phyloP scores from a whole-genome alignment of 345 rosid genomes.

The Lepidium aucheri region DNA sequence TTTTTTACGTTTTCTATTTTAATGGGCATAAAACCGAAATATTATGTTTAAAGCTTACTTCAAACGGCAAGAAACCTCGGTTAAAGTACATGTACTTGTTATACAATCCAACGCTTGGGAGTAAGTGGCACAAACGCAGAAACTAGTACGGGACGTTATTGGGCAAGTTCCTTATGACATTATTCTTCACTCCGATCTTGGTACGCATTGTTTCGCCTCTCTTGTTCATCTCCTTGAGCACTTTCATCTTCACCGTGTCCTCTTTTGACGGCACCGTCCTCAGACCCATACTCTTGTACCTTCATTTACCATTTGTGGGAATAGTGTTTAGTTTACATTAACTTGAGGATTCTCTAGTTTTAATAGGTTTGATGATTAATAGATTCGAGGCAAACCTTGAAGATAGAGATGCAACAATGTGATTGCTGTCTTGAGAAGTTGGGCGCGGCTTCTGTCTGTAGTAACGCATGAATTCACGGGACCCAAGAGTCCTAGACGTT shows the following conservation, averaged over 20 bases:
- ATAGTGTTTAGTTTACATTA: neutral
- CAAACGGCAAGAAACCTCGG: neutral
- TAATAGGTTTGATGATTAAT: neutral
- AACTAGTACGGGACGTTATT: slow-evolving; percentile 66
- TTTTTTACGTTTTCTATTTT: neutral
- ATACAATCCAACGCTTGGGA: neutral
- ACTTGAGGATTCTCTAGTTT: neutral
- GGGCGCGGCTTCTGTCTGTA: slow-evolving; percentile 94
- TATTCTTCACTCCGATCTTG: slow-evolving; percentile 76
- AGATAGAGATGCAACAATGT: slow-evolving; percentile 58
- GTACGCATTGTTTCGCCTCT: slow-evolving; percentile 67
- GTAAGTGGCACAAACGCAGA: neutral
- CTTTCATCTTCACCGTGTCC: slow-evolving; percentile 73
- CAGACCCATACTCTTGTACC: slow-evolving; percentile 87
- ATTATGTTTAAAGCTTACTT: neutral
- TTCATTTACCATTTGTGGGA: slow-evolving; percentile 15
- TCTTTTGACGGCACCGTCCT: slow-evolving; percentile 67
- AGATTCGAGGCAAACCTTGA: slow-evolving; percentile 44
- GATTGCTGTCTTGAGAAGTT: slow-evolving; percentile 40
- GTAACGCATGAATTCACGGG: slow-evolving; percentile 78
- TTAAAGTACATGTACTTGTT: neutral
- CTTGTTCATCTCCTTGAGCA: slow-evolving; percentile 54
- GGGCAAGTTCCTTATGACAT: slow-evolving; percentile 72
- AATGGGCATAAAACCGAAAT: neutral
- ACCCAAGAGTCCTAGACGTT: slow-evolving; percentile 64